Evolutionary conservation across 768 basidiomycete genomes (phyloP).

Genomic region (Agaricus blazei): DNA sequence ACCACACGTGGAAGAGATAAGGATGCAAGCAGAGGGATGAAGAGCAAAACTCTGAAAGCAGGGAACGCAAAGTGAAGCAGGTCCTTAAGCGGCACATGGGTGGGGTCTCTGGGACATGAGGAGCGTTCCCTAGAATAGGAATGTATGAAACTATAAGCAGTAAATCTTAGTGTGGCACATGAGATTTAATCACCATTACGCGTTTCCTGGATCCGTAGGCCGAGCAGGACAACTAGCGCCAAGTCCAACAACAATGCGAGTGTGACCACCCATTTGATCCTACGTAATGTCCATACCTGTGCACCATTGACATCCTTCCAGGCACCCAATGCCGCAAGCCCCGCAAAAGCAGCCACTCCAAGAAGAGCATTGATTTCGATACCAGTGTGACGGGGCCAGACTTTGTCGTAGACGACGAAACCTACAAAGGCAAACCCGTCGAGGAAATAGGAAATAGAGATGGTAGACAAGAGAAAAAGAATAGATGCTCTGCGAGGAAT

Average conservation of each 20-base stretch:
- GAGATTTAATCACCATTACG: constrained; percentile 25
- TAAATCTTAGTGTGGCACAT: constrained; percentile 3
- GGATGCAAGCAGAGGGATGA: constrained; percentile 53
- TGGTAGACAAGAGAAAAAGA: constrained; percentile 61
- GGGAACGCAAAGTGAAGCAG: constrained; percentile 46
- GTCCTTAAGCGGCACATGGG: constrained; percentile 20
- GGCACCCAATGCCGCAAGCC: constrained; percentile 69
- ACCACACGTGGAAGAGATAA: constrained; percentile 60
- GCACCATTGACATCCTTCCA: constrained; percentile 76
- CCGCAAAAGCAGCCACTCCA: constrained; percentile 66
- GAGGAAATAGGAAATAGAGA: constrained; percentile 67
- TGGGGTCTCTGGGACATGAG: constrained; percentile 25
- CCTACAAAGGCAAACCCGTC: constrained; percentile 74
- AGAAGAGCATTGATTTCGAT: constrained; percentile 63
- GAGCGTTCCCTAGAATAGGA: constrained; percentile 7
- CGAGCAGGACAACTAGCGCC: constrained; percentile 50
- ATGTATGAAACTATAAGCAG: constrained; percentile 6
- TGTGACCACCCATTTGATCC: constrained; percentile 50
- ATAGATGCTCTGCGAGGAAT: constrained; percentile 77
- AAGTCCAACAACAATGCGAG: constrained; percentile 56
- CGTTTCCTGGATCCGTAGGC: constrained; percentile 31
- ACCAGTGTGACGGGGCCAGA: constrained; percentile 61
- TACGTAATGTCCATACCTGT: constrained; percentile 59
- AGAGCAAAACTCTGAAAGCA: constrained; percentile 58
- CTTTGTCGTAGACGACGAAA: constrained; percentile 56